Conservation (phyloP, 805 yeast genomes). For the Ogataea zsoltii region DNA sequence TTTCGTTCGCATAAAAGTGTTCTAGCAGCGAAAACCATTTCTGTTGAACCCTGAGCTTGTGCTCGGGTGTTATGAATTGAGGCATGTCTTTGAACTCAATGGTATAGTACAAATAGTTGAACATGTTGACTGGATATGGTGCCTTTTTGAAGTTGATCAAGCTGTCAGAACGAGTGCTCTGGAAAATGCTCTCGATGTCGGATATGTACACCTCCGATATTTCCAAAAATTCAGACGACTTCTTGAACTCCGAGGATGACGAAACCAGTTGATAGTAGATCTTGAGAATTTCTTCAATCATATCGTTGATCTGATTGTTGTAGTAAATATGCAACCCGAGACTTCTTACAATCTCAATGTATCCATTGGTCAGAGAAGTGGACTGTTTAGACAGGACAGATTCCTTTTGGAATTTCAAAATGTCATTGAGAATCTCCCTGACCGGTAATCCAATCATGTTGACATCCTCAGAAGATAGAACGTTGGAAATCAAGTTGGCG, state of each 20-base stretch:
- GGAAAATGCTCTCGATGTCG: slow-evolving; percentile 30
- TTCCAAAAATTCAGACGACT: slow-evolving; percentile 15
- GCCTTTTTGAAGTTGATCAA: slow-evolving; percentile 39
- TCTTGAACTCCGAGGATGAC: neutral
- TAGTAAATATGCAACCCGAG: slow-evolving; percentile 80
- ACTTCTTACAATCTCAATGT: slow-evolving; percentile 62
- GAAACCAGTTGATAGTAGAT: slow-evolving; percentile 36
- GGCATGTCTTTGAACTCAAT: slow-evolving; percentile 23
- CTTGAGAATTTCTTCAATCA: slow-evolving; percentile 65
- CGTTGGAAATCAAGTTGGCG: slow-evolving; percentile 38
- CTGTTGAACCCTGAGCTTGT: slow-evolving; percentile 37
- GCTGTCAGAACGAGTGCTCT: slow-evolving; percentile 29
- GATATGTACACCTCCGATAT: slow-evolving; percentile 24
- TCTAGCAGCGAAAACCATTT: slow-evolving; percentile 42
- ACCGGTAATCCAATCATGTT: slow-evolving; percentile 87
- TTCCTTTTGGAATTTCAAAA: slow-evolving; percentile 49
- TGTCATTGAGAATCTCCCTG: slow-evolving; percentile 67
- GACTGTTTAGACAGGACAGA: slow-evolving; percentile 26
- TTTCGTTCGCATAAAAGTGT: slow-evolving; percentile 29
- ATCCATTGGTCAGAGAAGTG: slow-evolving; percentile 40
- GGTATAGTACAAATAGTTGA: slow-evolving; percentile 40
- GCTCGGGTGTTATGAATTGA: slow-evolving; percentile 22
- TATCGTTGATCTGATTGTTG: slow-evolving; percentile 82
- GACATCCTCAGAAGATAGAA: slow-evolving; percentile 68
- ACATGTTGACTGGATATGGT: slow-evolving; percentile 43